Evolutionary conservation across 371 early-diverging fungal species (phyloP).

Genomic region (Apophysomyces sp.): DNA sequence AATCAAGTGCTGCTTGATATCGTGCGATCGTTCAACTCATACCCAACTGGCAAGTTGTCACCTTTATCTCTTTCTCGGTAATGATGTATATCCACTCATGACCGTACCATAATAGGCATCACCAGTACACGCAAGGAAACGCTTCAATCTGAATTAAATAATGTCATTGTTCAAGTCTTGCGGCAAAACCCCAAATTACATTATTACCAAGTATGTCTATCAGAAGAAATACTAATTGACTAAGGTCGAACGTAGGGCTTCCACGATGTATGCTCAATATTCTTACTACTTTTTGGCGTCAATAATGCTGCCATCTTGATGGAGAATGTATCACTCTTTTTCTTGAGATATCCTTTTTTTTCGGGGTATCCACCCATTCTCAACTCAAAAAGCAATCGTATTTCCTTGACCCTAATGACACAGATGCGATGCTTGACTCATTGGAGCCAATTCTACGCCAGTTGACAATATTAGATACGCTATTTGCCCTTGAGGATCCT

Average conservation of each 20-base stretch:
- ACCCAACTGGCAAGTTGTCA: conserved; percentile 31
- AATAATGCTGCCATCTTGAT: conserved; percentile 46
- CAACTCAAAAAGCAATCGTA: background rate
- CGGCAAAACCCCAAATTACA: conserved; percentile 55
- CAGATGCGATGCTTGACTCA: conserved; percentile 64
- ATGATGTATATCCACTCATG: no score
- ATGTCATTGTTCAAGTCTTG: conserved; percentile 54
- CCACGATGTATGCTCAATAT: conserved; percentile 69
- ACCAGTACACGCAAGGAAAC: conserved; percentile 27
- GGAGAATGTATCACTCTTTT: conserved; percentile 58
- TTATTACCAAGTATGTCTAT: conserved; percentile 62
- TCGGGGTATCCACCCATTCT: background rate
- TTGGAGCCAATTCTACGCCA: conserved; percentile 61
- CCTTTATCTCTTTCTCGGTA: background rate
- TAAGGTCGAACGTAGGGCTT: conserved; percentile 49
- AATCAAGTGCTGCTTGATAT: conserved; percentile 53
- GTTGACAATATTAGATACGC: conserved; percentile 49
- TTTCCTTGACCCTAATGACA: conserved; percentile 17
- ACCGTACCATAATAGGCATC: no score
- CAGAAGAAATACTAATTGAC: background rate
- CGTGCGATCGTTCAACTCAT: conserved; percentile 47
- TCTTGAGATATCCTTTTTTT: conserved; percentile 57
- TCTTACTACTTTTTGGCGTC: conserved; percentile 59
- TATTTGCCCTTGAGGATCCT: conserved; percentile 53
- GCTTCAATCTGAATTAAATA: conserved; percentile 41